Base-by-base conservation (phyloP, 768 basidiomycete genomes). In the Hypholoma fasciculare region DNA sequence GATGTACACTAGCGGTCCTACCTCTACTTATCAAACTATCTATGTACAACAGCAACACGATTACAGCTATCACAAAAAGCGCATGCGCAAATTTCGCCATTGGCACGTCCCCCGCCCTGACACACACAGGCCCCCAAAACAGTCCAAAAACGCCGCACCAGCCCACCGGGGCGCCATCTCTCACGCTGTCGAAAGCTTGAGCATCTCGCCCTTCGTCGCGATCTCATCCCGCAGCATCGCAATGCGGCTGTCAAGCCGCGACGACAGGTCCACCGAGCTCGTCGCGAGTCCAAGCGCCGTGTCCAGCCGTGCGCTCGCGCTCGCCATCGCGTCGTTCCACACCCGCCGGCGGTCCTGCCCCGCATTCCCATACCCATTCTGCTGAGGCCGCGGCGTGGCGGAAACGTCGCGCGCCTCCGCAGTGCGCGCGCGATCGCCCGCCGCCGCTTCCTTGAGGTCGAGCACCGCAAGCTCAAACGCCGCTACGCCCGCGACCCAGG, bases 221-320 rank as follows among this genome's bases (percentile, higher is more conserved):
- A 92, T 86, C 81, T 92, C 88, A 66, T 89, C 86, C 61, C 76
- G 77, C 54, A 90, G 68, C 86, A 92, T 85, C 55, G 79, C 74
- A 49, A 90, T 79, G 68, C 90, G 72, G 68, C 82, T 87, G 57
- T 91, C 90, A 57, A 92, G 67, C 67, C 89, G 74, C 56, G 85
- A 85, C 43, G 82, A 82, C 65, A 92, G 58, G 71, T 92, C 90
- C 12, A 83, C 77, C 58, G 79, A 68, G 65, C 78, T 84, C 19
- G 81, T 76, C 42, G 84, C 77, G 38, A 82, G 71, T 13, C 70
- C 65, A 51, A 83, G 68, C 44, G 86, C 85, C 57, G 73, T 66
- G 54, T 86, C 85, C 42, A 92, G 71, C 65, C 78, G 78, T 57
- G 72, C 72, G 49, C 65, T 74, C 13, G 85, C 87, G 5, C 56